phyloP scores from a whole-genome alignment of 306 rosid genomes.

The Begonia loranthoides region DNA sequence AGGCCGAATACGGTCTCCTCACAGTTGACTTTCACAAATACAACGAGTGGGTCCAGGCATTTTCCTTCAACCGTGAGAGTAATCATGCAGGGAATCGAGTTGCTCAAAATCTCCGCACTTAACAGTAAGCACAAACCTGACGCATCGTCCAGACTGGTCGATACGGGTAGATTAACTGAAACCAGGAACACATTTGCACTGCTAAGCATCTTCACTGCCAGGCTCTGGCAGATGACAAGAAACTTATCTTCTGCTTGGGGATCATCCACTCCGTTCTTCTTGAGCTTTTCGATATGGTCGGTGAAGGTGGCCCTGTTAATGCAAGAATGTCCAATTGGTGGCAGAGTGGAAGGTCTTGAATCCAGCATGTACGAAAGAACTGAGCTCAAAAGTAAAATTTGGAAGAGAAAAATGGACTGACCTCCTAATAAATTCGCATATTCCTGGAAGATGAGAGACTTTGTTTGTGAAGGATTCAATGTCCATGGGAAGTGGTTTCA shows the following conservation, averaged over 20 bases:
- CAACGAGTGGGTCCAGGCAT: conserved; percentile 61
- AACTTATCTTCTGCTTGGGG: conserved; percentile 47
- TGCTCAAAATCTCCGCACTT: conserved; percentile 69
- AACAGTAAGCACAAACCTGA: conserved; percentile 85
- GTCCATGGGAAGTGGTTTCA: conserved; percentile 55
- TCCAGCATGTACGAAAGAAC: background rate
- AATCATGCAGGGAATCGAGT: conserved; percentile 63
- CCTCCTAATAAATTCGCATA: conserved; percentile 92
- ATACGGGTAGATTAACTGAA: conserved; percentile 73
- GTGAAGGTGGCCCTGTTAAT: conserved; percentile 60
- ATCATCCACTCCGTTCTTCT: conserved; percentile 23
- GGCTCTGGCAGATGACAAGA: conserved; percentile 60
- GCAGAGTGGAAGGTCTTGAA: too few relatives aligned
- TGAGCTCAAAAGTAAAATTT: background rate
- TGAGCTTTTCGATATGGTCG: conserved; percentile 56
- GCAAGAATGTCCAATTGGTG: conserved; percentile 9
- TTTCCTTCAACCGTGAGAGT: conserved; percentile 67
- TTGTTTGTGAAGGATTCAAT: conserved; percentile 43
- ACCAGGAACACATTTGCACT: conserved; percentile 68
- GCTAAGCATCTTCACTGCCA: conserved; percentile 73
- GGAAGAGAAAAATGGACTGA: conserved; percentile 15
- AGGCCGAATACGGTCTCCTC: conserved; percentile 93
- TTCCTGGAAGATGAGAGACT: conserved; percentile 81
- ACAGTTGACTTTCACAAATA: conserved; percentile 70
- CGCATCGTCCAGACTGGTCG: conserved; percentile 65